phyloP scores from a whole-genome alignment of 1,284 basidiomycete species.

The Pseudomicrostroma phylloplanum region DNA sequence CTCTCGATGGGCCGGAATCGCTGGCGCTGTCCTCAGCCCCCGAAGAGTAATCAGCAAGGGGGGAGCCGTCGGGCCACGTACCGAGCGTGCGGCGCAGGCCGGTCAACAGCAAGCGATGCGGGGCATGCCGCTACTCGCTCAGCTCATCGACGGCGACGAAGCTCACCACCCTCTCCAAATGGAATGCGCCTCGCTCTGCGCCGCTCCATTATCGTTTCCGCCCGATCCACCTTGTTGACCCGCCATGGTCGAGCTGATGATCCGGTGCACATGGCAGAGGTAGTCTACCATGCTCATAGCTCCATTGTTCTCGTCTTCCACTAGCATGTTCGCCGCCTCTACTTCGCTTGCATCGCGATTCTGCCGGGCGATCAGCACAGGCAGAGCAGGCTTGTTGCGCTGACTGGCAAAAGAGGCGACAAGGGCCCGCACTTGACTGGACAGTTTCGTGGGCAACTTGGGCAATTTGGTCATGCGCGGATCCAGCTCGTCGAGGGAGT shows the following conservation, averaged over 20 bases:
- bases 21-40: no score
- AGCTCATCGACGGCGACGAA: no score
- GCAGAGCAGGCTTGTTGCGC: slow-evolving; percentile 61
- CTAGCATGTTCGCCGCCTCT: slow-evolving; percentile 91
- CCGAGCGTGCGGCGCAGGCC: no score
- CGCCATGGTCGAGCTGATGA: slow-evolving; percentile 24
- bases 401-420: slow-evolving; percentile 64
- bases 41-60: no score
- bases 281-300: slow-evolving; percentile 59
- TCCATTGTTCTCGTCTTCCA: slow-evolving; percentile 95
- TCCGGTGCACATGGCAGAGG: slow-evolving; percentile 45
- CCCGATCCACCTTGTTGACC: not conserved
- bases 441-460: slow-evolving; percentile 67
- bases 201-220: not conserved
- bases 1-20: no score
- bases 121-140: no score
- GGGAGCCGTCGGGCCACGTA: no score
- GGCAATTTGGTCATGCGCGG: slow-evolving; percentile 69
- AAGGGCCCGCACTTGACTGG: slow-evolving; percentile 77
- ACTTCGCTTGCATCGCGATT: slow-evolving; percentile 86
- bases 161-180: not conserved
- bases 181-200: slow-evolving; percentile 2
- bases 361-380: slow-evolving; percentile 77
- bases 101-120: no score
- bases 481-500: slow-evolving; percentile 69